Percentiles rank a stretch among this genome's conserved stretches.
Conservation (phyloP, 495 filamentous ascomycete genomes). For the Talaromyces ruber region DNA sequence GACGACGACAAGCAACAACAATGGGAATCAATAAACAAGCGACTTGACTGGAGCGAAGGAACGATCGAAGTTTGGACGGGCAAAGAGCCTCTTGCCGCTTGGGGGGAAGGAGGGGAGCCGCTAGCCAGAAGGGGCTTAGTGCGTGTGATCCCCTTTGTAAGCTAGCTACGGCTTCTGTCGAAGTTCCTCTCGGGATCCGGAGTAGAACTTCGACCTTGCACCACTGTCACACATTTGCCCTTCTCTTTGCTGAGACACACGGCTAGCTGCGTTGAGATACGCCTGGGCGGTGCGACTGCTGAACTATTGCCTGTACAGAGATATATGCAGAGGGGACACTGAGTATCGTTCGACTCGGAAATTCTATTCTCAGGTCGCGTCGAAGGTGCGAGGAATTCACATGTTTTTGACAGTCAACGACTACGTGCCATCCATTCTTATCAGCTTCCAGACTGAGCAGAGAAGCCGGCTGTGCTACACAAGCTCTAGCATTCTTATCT, state of each 20-base stretch:
- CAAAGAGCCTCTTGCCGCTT: conserved; percentile 27
- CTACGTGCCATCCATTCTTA: not conserved
- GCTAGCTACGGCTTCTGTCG: too few relatives aligned
- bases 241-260: not conserved
- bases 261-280: not conserved
- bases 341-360: not conserved
- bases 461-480: not conserved
- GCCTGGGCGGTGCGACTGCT: not conserved
- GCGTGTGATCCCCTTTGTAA: not conserved
- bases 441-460: not conserved
- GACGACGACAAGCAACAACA: not conserved
- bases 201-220: not conserved
- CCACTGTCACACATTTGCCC: not conserved
- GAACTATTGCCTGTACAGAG: not conserved
- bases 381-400: not conserved
- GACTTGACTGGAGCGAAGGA: conserved; percentile 8
- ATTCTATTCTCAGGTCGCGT: not conserved
- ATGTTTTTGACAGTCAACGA: not conserved
- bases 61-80: conserved; percentile 25
- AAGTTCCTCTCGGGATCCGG: not conserved
- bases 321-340: not conserved
- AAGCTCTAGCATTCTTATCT: not conserved
- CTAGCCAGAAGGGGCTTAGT: conserved; percentile 14
- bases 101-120: conserved; percentile 3
- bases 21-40: conserved; percentile 5